phyloP scores from a whole-genome alignment of 75 land plant genomes.

The Gnetum montanum region DNA sequence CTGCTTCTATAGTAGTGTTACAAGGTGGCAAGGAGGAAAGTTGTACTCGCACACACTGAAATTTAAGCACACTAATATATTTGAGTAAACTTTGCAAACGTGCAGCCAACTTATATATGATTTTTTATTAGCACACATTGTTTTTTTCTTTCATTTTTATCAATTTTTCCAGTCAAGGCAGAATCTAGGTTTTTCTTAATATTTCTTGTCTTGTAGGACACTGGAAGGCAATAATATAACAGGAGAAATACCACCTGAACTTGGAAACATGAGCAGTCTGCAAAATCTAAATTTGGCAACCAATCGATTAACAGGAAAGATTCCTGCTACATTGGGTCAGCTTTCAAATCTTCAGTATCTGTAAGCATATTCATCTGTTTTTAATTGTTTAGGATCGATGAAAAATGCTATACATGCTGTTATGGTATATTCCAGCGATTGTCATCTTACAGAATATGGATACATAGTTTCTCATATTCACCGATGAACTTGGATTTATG shows the following conservation, averaged over 20 bases:
- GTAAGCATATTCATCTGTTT: conserved; percentile 22
- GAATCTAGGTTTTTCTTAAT: not conserved
- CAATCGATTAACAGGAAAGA: conserved; percentile 28
- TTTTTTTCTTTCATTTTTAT: no score
- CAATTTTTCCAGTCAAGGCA: no score
- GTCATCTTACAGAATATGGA: not conserved
- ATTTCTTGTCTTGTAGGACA: conserved; percentile 21
- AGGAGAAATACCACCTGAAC: conserved; percentile 36
- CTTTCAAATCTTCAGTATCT: conserved; percentile 33
- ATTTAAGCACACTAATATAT: no score
- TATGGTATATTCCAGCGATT: not conserved
- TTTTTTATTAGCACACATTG: no score
- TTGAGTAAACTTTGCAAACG: no score
- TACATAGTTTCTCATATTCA: no score
- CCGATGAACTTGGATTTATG: no score
- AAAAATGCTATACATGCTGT: not conserved
- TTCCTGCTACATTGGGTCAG: conserved; percentile 29
- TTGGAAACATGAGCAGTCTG: conserved; percentile 25
- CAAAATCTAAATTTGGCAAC: conserved; percentile 34
- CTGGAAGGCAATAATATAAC: conserved; percentile 30
- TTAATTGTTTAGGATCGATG: not conserved
- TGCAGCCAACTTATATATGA: no score
- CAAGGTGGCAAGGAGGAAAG: no score
- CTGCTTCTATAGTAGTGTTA: no score
- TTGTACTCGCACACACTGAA: no score